phyloP scores from a whole-genome alignment of 2,329 filamentous ascomycete genomes.

The Nigrospora osmanthi region DNA sequence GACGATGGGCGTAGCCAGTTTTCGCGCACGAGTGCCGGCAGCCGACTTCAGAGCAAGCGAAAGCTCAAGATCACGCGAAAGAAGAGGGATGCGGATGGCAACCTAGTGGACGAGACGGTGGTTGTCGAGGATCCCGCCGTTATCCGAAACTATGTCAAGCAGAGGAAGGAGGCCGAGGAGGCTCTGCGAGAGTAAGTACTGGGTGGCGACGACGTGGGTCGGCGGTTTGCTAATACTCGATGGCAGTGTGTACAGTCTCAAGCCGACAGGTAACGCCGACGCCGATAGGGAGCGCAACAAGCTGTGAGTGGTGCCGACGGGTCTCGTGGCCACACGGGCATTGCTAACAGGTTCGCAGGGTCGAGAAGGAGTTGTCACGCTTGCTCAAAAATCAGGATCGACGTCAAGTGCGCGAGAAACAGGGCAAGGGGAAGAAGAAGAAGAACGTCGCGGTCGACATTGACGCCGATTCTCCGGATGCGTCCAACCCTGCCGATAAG shows the following conservation, averaged over 20 bases:
- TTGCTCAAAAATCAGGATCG: slow-evolving; percentile 89
- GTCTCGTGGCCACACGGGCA: slow-evolving; percentile 22
- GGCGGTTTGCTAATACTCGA: slow-evolving; percentile 27
- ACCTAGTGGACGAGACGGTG: slow-evolving; percentile 51
- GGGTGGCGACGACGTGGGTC: slow-evolving; percentile 3
- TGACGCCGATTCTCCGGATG: slow-evolving; percentile 43
- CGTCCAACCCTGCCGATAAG: slow-evolving; percentile 38
- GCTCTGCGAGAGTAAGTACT: slow-evolving; percentile 63
- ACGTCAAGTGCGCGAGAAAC: slow-evolving; percentile 81
- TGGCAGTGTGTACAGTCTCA: slow-evolving; percentile 40
- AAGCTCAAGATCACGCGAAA: slow-evolving; percentile 66
- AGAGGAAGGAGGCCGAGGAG: slow-evolving; percentile 63
- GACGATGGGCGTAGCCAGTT: slow-evolving; percentile 80
- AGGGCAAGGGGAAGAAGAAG: slow-evolving; percentile 58
- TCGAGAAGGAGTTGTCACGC: slow-evolving; percentile 70
- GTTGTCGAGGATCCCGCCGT: slow-evolving; percentile 74
- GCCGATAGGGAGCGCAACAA: slow-evolving; percentile 42
- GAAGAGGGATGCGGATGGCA: slow-evolving; percentile 53
- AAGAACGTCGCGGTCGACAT: slow-evolving; percentile 15
- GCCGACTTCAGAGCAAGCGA: slow-evolving; percentile 56
- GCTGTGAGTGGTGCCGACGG: slow-evolving; percentile 15
- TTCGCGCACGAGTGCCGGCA: slow-evolving; percentile 62
- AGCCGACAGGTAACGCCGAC: slow-evolving; percentile 41
- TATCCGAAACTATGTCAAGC: slow-evolving; percentile 80
- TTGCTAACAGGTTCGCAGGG: slow-evolving; percentile 31